Percentiles rank a stretch among this genome's conserved stretches.
phyloP scores from a whole-genome alignment of 768 basidiomycete species.

The Naganishia friedmannii region DNA sequence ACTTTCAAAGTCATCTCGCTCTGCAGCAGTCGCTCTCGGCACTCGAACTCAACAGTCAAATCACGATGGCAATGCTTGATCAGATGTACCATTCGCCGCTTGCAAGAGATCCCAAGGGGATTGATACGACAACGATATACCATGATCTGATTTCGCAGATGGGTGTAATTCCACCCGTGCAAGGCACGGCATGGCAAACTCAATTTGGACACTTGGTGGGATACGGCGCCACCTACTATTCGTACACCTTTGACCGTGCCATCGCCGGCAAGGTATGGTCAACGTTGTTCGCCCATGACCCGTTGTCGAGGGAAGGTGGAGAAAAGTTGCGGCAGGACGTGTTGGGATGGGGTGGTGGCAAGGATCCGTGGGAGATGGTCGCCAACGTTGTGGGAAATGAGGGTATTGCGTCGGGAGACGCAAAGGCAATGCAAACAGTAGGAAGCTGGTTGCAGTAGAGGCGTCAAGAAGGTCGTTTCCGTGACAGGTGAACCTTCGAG shows the following conservation, averaged over 20 bases:
- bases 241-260: constrained; percentile 91
- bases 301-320: constrained; percentile 69
- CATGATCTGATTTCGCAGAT: constrained; percentile 58
- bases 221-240: constrained; percentile 97
- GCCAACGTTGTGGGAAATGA: constrained; percentile 61
- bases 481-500: not conserved
- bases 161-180: constrained; percentile 77
- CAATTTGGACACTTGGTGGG: constrained; percentile 94
- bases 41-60: constrained; percentile 87
- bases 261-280: constrained; percentile 91
- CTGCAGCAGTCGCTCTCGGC: constrained; percentile 50
- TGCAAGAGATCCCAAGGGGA: constrained; percentile 56
- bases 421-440: constrained; percentile 80
- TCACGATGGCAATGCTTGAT: constrained; percentile 81
- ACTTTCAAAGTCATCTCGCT: constrained; percentile 46
- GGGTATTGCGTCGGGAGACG: constrained; percentile 66
- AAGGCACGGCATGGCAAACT: constrained; percentile 86
- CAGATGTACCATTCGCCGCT: constrained; percentile 79
- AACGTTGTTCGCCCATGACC: constrained; percentile 66
- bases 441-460: constrained; percentile 65
- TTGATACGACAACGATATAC: constrained; percentile 71
- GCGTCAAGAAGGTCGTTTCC: not conserved
- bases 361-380: constrained; percentile 92
- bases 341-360: constrained; percentile 77
- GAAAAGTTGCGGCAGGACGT: constrained; percentile 77